Evolutionary conservation across 371 early-diverging fungal genomes (phyloP).

Genomic region (Gilbertella persicaria): DNA sequence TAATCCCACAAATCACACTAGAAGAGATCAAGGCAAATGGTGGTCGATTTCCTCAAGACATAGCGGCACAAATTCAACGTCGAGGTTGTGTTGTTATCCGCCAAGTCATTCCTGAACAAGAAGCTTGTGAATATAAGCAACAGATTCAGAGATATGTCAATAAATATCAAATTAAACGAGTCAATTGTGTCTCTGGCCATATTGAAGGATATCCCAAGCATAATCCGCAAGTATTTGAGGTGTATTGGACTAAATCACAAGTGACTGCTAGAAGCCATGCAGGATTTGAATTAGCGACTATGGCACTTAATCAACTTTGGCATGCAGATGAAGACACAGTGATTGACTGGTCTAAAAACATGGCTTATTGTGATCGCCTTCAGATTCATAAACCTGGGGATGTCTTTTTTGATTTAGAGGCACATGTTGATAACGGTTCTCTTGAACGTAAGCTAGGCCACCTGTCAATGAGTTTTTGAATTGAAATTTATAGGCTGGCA

Average conservation of each 20-base stretch:
- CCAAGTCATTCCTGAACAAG: slow-evolving; percentile 27
- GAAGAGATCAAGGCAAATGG: slow-evolving; percentile 31
- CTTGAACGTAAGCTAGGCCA: slow-evolving; percentile 23
- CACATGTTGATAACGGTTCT: slow-evolving; percentile 45
- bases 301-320: slow-evolving; percentile 41
- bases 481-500: slow-evolving; percentile 19
- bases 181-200: slow-evolving; percentile 3
- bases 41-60: slow-evolving; percentile 31
- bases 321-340: slow-evolving; percentile 22
- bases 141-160: slow-evolving; percentile 32
- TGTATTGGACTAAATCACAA: slow-evolving; percentile 42
- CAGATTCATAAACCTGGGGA: slow-evolving; percentile 38
- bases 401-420: slow-evolving; percentile 31
- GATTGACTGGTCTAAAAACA: slow-evolving; percentile 37
- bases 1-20: slow-evolving; percentile 32
- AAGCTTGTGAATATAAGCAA: slow-evolving; percentile 35
- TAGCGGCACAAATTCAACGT: slow-evolving; percentile 26
- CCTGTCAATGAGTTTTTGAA: not conserved
- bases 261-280: slow-evolving; percentile 32
- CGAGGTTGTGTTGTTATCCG: slow-evolving; percentile 41
- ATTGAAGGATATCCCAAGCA: slow-evolving; percentile 35
- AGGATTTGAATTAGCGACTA: slow-evolving; percentile 25
- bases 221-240: slow-evolving; percentile 43
- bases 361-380: slow-evolving; percentile 43
- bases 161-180: slow-evolving; percentile 7